Evolutionary conservation across 192 early-diverging fungal species (phyloP).

Genomic region (Backusella psychrophila): DNA sequence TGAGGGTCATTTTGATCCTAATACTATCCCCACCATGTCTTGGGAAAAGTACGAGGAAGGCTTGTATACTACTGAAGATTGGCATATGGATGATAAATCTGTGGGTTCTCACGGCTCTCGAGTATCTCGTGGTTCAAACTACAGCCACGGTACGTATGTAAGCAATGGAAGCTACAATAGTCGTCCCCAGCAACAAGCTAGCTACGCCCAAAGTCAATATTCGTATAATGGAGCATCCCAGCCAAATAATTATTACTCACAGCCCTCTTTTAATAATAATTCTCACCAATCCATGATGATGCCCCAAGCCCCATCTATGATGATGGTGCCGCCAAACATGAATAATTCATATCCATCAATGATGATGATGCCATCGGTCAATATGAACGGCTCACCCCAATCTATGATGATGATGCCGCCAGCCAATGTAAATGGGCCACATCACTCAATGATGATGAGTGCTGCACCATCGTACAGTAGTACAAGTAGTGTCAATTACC

Average conservation of each 20-base stretch:
- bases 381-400: background rate
- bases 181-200: background rate
- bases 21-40: slow-evolving; percentile 67
- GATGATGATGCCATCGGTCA: background rate
- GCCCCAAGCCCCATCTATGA: background rate
- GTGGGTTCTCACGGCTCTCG: slow-evolving; percentile 30
- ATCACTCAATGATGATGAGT: background rate
- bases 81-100: slow-evolving; percentile 23
- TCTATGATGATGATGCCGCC: background rate
- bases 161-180: slow-evolving; percentile 10
- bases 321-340: background rate
- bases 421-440: background rate
- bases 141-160: slow-evolving; percentile 39
- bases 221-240: background rate
- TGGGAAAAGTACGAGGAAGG: slow-evolving; percentile 82
- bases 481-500: background rate
- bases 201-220: background rate
- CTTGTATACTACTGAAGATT: slow-evolving; percentile 41
- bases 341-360: background rate
- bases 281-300: background rate
- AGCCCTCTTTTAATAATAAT: background rate
- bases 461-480: background rate
- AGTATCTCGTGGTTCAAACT: slow-evolving; percentile 44
- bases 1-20: slow-evolving; percentile 75
- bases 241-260: background rate